Conservation (phyloP, 257 asterid species). For the Coffea eugenioides region DNA sequence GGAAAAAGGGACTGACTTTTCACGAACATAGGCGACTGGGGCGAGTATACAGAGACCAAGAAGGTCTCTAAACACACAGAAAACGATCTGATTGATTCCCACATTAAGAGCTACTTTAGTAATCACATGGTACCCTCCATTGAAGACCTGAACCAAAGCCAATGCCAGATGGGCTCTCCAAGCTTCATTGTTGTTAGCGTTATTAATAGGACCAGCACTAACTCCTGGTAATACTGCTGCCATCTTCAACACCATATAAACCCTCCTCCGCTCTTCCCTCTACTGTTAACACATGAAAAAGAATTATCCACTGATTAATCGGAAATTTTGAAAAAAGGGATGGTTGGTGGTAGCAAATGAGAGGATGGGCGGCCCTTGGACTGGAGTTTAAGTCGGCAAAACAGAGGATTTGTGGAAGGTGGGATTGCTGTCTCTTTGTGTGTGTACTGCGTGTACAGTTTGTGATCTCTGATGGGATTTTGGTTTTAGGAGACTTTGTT, state of each 20-base stretch:
- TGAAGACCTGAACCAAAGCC: conserved; percentile 77
- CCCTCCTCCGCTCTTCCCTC: neutral
- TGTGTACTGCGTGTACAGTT: too few relatives aligned
- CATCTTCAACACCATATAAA: conserved; percentile 35
- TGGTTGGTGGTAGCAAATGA: conserved; percentile 1
- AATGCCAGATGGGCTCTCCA: conserved; percentile 77
- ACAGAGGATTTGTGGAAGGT: too few relatives aligned
- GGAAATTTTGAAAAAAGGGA: neutral
- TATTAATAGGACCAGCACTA: conserved; percentile 15
- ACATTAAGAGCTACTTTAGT: conserved; percentile 92
- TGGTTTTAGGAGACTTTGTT: too few relatives aligned
- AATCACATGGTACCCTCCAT: conserved; percentile 87
- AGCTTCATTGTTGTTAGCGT: conserved; percentile 37
- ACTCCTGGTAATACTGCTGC: conserved; percentile 32
- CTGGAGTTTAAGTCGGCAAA: neutral
- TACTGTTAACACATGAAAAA: neutral
- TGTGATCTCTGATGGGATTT: too few relatives aligned
- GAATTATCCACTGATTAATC: neutral
- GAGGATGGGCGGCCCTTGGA: conserved; percentile 5
- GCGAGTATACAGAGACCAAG: conserved; percentile 83
- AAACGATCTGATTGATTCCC: conserved; percentile 88
- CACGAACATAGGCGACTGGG: conserved; percentile 85
- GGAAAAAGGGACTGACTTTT: conserved; percentile 48
- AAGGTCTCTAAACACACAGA: conserved; percentile 78
- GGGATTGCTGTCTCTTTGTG: too few relatives aligned